Conservation (phyloP, 108 stramenopile species). For the Parietichytrium sp. region DNA sequence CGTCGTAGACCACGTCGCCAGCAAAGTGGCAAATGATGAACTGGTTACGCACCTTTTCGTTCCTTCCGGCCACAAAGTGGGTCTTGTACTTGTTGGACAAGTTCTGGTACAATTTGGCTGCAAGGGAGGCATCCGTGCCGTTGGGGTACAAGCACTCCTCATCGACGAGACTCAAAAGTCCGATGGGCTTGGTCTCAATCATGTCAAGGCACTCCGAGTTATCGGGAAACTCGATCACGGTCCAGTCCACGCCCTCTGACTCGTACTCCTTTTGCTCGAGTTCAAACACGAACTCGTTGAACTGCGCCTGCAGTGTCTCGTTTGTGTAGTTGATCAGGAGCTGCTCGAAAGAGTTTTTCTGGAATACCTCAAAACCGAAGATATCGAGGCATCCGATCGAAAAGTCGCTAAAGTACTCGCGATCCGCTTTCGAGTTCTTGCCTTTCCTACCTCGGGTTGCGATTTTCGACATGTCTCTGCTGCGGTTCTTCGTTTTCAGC, state of each 20-base stretch:
- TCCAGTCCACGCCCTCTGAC: constrained; percentile 55
- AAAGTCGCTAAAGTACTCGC: neutral
- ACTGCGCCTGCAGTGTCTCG: constrained; percentile 63
- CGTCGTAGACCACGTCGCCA: constrained; percentile 82
- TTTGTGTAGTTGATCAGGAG: constrained; percentile 57
- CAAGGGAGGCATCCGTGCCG: constrained; percentile 56
- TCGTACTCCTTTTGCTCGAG: constrained; percentile 63
- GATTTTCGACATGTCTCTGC: too few relatives aligned
- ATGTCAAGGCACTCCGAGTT: constrained; percentile 94
- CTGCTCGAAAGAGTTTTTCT: constrained; percentile 59
- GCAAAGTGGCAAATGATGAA: constrained; percentile 89
- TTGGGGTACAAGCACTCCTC: constrained; percentile 58
- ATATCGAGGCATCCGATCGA: constrained; percentile 58
- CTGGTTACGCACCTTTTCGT: constrained; percentile 72
- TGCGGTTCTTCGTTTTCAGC: neutral
- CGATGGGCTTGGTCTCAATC: constrained; percentile 70
- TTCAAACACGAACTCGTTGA: constrained; percentile 64
- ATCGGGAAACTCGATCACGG: constrained; percentile 84
- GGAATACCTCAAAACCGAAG: constrained; percentile 67
- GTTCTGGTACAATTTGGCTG: constrained; percentile 51
- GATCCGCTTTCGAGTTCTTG: neutral
- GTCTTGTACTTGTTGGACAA: constrained; percentile 62
- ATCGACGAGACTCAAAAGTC: constrained; percentile 61
- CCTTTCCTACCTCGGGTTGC: neutral
- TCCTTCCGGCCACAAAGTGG: neutral